phyloP scores from a whole-genome alignment of 352 stramenopile genomes.

The Phytophthora melonis region DNA sequence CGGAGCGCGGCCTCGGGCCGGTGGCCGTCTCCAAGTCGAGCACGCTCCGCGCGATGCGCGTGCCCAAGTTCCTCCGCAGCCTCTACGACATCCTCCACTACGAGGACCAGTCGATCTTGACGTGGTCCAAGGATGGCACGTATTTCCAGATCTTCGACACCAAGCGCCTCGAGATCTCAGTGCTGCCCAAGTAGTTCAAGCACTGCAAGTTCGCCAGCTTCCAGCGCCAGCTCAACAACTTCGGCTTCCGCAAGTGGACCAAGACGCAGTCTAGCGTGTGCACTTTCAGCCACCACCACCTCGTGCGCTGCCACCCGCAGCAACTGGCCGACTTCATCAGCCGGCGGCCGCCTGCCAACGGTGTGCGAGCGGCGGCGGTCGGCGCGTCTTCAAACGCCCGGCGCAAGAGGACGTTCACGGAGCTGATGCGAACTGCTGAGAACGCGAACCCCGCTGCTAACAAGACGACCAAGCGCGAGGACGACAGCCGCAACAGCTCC shows the following conservation, averaged over 20 bases:
- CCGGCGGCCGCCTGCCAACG: slow-evolving; percentile 27
- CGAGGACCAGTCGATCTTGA: slow-evolving; percentile 76
- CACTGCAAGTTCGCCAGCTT: slow-evolving; percentile 94
- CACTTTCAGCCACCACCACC: slow-evolving; percentile 81
- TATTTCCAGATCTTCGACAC: slow-evolving; percentile 81
- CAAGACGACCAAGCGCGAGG: slow-evolving; percentile 42
- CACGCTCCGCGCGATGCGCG: slow-evolving; percentile 43
- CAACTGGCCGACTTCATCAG: slow-evolving; percentile 65
- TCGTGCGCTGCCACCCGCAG: slow-evolving; percentile 68
- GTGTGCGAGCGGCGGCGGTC: slow-evolving; percentile 13
- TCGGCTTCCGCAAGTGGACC: slow-evolving; percentile 91
- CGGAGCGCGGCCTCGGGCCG: slow-evolving; percentile 8
- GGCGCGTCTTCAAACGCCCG: slow-evolving; percentile 16
- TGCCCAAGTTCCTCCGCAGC: slow-evolving; percentile 82
- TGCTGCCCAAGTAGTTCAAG: slow-evolving; percentile 95
- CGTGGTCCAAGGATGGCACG: slow-evolving; percentile 72
- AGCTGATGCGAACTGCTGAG: slow-evolving; percentile 32
- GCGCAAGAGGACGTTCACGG: slow-evolving; percentile 35
- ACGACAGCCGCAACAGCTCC: slow-evolving; percentile 7
- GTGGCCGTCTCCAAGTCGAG: slow-evolving; percentile 31
- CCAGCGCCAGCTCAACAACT: slow-evolving; percentile 94
- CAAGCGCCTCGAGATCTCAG: slow-evolving; percentile 64
- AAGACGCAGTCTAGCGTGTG: slow-evolving; percentile 84
- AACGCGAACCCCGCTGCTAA: neutral
- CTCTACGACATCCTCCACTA: slow-evolving; percentile 84